Evolutionary conservation across 352 stramenopile species (phyloP), one percentile per base, ranked within the genome.

Genomic region (Elongisporangium undulatum): DNA sequence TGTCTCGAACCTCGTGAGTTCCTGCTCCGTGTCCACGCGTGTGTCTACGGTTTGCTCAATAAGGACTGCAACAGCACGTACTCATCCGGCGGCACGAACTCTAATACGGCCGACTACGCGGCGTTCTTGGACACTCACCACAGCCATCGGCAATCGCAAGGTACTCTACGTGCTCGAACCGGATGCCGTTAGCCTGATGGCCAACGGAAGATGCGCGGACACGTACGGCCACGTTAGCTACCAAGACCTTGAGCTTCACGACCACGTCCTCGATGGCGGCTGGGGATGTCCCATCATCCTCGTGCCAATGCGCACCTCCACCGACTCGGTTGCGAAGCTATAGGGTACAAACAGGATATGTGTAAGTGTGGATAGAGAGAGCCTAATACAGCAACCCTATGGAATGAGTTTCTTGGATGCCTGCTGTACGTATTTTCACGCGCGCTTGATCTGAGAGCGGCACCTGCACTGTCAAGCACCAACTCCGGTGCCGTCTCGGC

Each of bases 21-120:
- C 58, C 17, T 87, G 79, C 49, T 26, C 63, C 4, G 57, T 71
- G 38, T 67, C 73, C 20, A 73, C 74, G 39, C 75, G 78, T 5
- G 63, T 89, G 70, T 91, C 49, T 90, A 91, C 67, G 83, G 81
- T 3, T 61, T 92, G 22, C 77, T 79, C 4, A 84, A 90, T 64
- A 91, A 91, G 55, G 81, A 93, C 69, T 93, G 83, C 52, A 69
- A 75, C 5, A 72, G 71, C 0, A 72, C 71, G 39, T 78, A 83
- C 55, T 89, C 77, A 58, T 52, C 67, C 26, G 58, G 68, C 4
- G 74, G 66, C 10, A 68, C 63, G 1, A 71, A 75, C 50, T 68
- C 70, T 16, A 85, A 77, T 55, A 57, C 68, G 0, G 67, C 39
- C 0, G 64, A 87, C 51, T 92, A 92, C 61, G 61, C 53, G 24